phyloP scores from a whole-genome alignment of 2,329 filamentous ascomycete species.

The Trichoderma pleuroti region DNA sequence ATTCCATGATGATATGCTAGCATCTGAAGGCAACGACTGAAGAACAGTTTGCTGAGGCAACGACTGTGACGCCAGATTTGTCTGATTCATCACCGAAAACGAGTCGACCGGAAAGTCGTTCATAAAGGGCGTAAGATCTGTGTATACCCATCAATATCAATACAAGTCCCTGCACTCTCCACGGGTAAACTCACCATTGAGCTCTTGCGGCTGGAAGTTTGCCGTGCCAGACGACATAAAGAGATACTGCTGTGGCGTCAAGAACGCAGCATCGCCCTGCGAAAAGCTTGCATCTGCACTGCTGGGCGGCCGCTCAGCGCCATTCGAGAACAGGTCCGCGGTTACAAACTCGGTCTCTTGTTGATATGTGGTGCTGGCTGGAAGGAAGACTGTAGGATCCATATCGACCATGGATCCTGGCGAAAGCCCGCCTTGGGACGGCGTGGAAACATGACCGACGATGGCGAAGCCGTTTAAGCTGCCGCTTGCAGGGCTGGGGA shows the following conservation, averaged over 20 bases:
- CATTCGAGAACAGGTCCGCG: constrained; percentile 31
- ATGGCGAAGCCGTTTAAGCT: constrained; percentile 51
- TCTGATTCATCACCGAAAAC: constrained; percentile 29
- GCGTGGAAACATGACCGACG: constrained; percentile 37
- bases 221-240: constrained; percentile 33
- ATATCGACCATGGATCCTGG: constrained; percentile 41
- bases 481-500: constrained; percentile 49
- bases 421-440: constrained; percentile 36
- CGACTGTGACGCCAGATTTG: constrained; percentile 34
- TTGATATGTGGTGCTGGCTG: constrained; percentile 34
- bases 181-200: constrained; percentile 29
- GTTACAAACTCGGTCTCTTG: constrained; percentile 20
- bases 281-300: constrained; percentile 31
- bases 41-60: constrained; percentile 31
- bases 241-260: constrained; percentile 40
- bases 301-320: constrained; percentile 21
- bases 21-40: constrained; percentile 27
- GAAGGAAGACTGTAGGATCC: constrained; percentile 35
- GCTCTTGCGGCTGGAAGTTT: constrained; percentile 27
- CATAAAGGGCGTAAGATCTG: constrained; percentile 33
- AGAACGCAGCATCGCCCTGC: constrained; percentile 31
- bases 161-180: background rate
- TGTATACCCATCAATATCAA: background rate
- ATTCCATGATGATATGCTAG: constrained; percentile 38
- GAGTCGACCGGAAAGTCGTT: constrained; percentile 32